Percentiles rank a stretch among this genome's conserved stretches.
Evolutionary conservation across 352 stramenopile species (phyloP).

Genomic region (Paralagenidium karlingii): DNA sequence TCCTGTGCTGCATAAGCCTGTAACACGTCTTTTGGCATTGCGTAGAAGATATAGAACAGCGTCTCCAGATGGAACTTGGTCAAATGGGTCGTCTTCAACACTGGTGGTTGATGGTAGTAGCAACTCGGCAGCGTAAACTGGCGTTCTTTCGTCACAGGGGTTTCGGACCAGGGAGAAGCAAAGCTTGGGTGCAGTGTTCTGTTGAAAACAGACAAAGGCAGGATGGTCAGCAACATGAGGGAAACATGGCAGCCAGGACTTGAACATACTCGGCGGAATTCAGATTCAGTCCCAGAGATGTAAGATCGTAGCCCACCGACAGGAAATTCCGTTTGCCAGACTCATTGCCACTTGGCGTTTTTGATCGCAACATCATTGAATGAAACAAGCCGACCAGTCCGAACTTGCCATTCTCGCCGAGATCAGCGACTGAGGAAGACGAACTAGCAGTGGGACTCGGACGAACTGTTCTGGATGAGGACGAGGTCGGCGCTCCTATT

Average conservation of each 20-base stretch:
- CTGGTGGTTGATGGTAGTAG: constrained; percentile 91
- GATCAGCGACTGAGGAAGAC: neutral
- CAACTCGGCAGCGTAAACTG: constrained; percentile 75
- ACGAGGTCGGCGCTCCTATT: no score
- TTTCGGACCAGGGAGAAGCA: constrained; percentile 65
- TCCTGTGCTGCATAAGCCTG: constrained; percentile 87
- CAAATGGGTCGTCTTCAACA: constrained; percentile 95
- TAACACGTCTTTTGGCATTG: constrained; percentile 95
- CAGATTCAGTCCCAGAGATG: constrained; percentile 70
- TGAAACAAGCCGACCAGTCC: constrained; percentile 73
- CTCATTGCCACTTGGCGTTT: no score
- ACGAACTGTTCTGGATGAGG: neutral
- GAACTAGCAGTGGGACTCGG: no score
- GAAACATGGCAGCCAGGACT: neutral
- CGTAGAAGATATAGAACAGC: constrained; percentile 99
- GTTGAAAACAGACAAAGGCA: neutral
- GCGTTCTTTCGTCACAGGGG: constrained; percentile 61
- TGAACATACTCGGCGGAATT: constrained; percentile 65
- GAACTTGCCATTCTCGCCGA: constrained; percentile 18
- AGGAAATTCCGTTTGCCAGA: constrained; percentile 67
- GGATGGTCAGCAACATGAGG: neutral
- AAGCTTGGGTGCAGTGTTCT: constrained; percentile 73
- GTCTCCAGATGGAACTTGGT: constrained; percentile 98
- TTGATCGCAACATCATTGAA: constrained; percentile 58
- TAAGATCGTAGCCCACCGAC: constrained; percentile 68